phyloP scores from a whole-genome alignment of 202 grass and related monocot species.

The Musa balbisiana region DNA sequence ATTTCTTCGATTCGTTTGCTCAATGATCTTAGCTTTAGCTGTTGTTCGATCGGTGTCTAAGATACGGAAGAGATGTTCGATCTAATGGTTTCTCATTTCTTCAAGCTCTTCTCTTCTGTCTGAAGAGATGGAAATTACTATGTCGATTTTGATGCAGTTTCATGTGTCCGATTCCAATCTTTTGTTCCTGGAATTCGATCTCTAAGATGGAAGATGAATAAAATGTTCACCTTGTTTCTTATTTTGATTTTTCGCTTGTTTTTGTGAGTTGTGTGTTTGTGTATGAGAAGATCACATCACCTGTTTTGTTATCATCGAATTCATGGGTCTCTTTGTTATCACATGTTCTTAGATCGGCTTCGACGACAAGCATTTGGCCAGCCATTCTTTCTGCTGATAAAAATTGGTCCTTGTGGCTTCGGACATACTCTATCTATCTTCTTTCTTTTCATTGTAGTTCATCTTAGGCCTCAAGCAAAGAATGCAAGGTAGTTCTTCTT shows the following conservation, averaged over 20 bases:
- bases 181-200: background rate
- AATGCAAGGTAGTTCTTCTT: background rate
- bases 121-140: background rate
- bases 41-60: too few species aligned
- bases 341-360: slow-evolving; percentile 5
- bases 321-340: background rate
- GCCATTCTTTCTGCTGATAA: background rate
- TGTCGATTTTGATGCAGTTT: too few species aligned
- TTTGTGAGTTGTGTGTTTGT: too few species aligned
- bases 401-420: background rate
- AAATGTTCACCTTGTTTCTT: background rate
- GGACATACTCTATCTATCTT: background rate
- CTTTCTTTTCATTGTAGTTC: background rate
- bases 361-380: background rate
- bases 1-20: background rate
- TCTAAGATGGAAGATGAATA: background rate
- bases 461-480: background rate
- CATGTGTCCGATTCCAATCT: too few species aligned
- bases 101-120: background rate
- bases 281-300: background rate
- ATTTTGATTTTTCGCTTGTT: too few species aligned
- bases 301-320: background rate
- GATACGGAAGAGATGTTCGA: too few species aligned
- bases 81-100: too few species aligned
- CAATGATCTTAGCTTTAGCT: too few species aligned